These are phyloP conservation scores for Rhizodiscina lignyota DNA, from an alignment of 495 filamentous ascomycete species.

Conservation along the genomic window DNA sequence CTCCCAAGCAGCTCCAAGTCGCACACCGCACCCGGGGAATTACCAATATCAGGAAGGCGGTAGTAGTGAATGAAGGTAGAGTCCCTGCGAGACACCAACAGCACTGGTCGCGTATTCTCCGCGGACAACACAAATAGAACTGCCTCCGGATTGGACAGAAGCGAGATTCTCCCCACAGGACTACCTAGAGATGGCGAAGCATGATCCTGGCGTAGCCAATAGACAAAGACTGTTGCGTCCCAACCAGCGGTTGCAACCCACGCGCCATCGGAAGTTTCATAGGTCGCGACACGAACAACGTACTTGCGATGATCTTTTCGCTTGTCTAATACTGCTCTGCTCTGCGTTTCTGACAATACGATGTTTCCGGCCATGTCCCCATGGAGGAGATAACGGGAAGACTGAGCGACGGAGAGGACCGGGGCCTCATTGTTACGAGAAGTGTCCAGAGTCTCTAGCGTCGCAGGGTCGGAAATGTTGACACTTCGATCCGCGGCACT, in stretches of 20 bases:
- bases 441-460: slow-evolving; percentile 11
- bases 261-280: slow-evolving; percentile 15
- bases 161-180: slow-evolving; percentile 30
- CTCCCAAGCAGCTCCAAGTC: slow-evolving; percentile 24
- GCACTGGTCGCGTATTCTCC: slow-evolving; percentile 25
- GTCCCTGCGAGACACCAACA: slow-evolving; percentile 42
- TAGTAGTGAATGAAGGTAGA: slow-evolving; percentile 48
- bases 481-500: too few species aligned
- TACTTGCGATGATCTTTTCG: slow-evolving; percentile 48
- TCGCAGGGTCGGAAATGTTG: not conserved
- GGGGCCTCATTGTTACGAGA: too few species aligned
- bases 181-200: slow-evolving; percentile 9
- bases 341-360: slow-evolving; percentile 23
- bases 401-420: too few species aligned
- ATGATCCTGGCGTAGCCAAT: too few species aligned
- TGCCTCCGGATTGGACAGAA: slow-evolving; percentile 46
- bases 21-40: not conserved
- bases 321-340: slow-evolving; percentile 24
- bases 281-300: slow-evolving; percentile 34
- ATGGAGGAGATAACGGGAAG: slow-evolving; percentile 26
- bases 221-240: slow-evolving; percentile 42
- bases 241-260: slow-evolving; percentile 50
- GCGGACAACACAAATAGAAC: slow-evolving; percentile 36
- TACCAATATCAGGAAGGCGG: slow-evolving; percentile 14
- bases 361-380: slow-evolving; percentile 51